Conservation (phyloP, 176 grass and related monocot species). For the Bromus sterilis region DNA sequence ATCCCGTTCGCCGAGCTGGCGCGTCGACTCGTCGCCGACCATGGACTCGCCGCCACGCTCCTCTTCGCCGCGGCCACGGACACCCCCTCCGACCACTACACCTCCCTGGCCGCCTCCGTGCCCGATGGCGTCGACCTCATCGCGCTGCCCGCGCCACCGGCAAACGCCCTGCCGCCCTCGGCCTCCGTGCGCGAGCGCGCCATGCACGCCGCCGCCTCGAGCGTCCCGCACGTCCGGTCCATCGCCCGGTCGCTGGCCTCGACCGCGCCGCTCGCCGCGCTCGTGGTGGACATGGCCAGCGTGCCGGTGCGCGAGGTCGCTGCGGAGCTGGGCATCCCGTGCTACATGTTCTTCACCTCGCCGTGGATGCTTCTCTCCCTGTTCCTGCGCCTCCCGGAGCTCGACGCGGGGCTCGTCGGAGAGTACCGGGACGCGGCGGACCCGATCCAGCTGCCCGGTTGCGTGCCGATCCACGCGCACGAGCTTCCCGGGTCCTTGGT, state of each 20-base stretch:
- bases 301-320: constrained; percentile 24
- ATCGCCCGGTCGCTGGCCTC: neutral
- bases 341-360: constrained; percentile 59
- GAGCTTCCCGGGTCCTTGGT: constrained; percentile 28
- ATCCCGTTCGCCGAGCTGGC: constrained; percentile 58
- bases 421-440: constrained; percentile 43
- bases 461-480: constrained; percentile 44
- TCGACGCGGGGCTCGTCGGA: constrained; percentile 35
- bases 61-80: constrained; percentile 41
- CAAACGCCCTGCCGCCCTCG: neutral
- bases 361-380: constrained; percentile 49
- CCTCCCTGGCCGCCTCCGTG: constrained; percentile 14
- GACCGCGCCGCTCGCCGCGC: constrained; percentile 13
- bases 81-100: constrained; percentile 23
- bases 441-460: constrained; percentile 55
- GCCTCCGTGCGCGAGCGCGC: neutral
- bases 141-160: constrained; percentile 21
- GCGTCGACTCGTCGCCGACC: constrained; percentile 38
- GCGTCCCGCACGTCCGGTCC: neutral
- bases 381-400: constrained; percentile 46
- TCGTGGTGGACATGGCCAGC: constrained; percentile 50
- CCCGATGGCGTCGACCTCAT: constrained; percentile 33
- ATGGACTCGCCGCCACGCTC: constrained; percentile 52
- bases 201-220: neutral
- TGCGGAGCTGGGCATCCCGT: constrained; percentile 2